phyloP scores from a whole-genome alignment of 805 yeast genomes.

The Sugiyamaella chiloensis region DNA sequence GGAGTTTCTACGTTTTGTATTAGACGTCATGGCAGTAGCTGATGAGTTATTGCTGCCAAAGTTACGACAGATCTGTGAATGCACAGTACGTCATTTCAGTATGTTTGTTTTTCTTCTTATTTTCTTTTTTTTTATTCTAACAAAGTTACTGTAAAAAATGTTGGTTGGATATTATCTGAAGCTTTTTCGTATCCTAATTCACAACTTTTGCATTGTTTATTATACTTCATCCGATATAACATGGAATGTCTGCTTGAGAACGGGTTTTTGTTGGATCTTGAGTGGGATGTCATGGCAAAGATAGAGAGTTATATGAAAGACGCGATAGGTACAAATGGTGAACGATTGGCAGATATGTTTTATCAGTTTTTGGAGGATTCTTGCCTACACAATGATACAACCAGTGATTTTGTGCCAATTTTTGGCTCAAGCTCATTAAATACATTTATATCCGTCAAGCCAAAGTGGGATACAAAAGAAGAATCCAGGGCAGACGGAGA shows the following conservation, averaged over 20 bases:
- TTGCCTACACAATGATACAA: constrained; percentile 28
- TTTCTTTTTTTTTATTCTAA: constrained; percentile 51
- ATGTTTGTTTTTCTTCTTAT: too few species aligned
- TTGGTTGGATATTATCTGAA: constrained; percentile 51
- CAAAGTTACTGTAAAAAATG: constrained; percentile 55
- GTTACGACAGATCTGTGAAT: constrained; percentile 59
- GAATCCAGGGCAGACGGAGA: constrained; percentile 4
- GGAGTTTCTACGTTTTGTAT: constrained; percentile 49
- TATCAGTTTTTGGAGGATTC: constrained; percentile 31
- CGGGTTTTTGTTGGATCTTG: constrained; percentile 16
- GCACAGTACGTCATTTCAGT: constrained; percentile 41
- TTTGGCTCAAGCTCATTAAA: constrained; percentile 12
- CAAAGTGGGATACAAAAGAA: not conserved
- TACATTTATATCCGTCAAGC: constrained; percentile 15
- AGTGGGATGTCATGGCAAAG: constrained; percentile 7
- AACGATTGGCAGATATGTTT: constrained; percentile 5
- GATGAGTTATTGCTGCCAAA: constrained; percentile 62
- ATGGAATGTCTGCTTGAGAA: constrained; percentile 59
- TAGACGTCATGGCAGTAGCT: constrained; percentile 58
- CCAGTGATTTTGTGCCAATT: constrained; percentile 19
- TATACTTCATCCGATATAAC: constrained; percentile 67
- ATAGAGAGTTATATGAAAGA: constrained; percentile 15
- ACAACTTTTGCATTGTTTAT: constrained; percentile 56
- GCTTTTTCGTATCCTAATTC: constrained; percentile 51
- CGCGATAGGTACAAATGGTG: not conserved